Conservation (phyloP, 768 basidiomycete species). For the Boletus insuetus region DNA sequence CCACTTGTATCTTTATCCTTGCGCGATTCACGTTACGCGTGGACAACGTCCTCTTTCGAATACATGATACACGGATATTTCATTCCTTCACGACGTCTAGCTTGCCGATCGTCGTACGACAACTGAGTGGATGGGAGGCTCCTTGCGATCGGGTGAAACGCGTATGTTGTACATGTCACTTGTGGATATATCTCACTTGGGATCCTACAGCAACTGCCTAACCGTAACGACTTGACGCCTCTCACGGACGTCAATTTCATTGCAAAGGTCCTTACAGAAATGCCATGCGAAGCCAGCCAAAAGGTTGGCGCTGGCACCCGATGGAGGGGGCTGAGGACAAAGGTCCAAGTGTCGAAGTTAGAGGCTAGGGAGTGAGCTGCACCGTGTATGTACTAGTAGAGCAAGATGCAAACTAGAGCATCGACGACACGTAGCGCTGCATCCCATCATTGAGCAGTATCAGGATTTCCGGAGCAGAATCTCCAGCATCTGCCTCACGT, state of each 20-base stretch:
- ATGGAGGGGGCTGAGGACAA: constrained; percentile 81
- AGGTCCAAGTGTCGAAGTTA: constrained; percentile 47
- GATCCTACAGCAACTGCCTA: constrained; percentile 56
- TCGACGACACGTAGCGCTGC: background rate
- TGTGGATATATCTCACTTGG: background rate
- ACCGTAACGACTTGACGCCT: constrained; percentile 78
- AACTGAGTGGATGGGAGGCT: constrained; percentile 89
- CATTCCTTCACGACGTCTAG: constrained; percentile 65
- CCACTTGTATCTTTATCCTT: constrained; percentile 88
- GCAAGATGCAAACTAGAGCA: background rate
- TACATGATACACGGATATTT: constrained; percentile 85
- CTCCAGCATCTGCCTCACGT: constrained; percentile 49
- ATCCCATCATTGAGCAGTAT: background rate
- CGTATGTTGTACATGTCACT: constrained; percentile 41
- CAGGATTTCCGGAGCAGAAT: constrained; percentile 35
- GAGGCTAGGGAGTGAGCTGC: constrained; percentile 4
- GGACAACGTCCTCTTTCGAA: constrained; percentile 90
- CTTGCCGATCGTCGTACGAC: constrained; percentile 67
- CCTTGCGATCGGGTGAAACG: constrained; percentile 77
- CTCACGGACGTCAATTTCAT: constrained; percentile 88
- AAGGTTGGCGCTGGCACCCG: constrained; percentile 65
- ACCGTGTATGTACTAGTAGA: background rate
- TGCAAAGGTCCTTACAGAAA: constrained; percentile 61
- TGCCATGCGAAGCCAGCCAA: constrained; percentile 59
- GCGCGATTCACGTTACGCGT: constrained; percentile 90